Base-by-base conservation (phyloP, 306 rosid genomes). In the Prunus armeniaca region DNA sequence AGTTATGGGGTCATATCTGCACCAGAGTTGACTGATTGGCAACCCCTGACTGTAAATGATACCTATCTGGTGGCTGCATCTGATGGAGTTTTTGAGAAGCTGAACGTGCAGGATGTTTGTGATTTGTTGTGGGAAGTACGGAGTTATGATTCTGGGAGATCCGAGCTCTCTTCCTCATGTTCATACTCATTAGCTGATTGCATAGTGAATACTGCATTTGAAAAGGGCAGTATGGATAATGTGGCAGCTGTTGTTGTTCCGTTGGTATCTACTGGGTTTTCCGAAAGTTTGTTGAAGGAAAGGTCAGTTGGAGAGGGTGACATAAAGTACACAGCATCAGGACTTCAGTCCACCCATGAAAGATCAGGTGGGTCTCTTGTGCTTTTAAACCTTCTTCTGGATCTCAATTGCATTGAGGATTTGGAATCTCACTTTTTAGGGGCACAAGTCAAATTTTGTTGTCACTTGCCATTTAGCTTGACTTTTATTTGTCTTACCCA, bases 11-110 rank as follows among this genome's bases (percentile, higher is more conserved):
- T 94, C 80, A 89, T 88, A 90, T 89, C 98, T 73, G 87, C 84
- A 55, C 98, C 98, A 18, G 98, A 94, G 75, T 91, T 92, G 85
- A 90, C 97, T 75, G 98, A 94, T 79, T 94, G 98, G 97, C 91
- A 75, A 76, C 85, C 92, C 78, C 87, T 94, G 83, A 85, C 91
- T 22, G 79, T 81, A 49, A 94, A 94, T 75, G 98, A 94, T 88
- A 94, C 96, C 85, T 90, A 86, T 86, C 89, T 94, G 86, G 96
- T 94, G 83, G 96, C 87, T 77, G 91, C 97, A 78, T 92, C 97
- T 75, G 98, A 94, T 85, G 98, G 98, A 45, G 80, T 92, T 79
- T 90, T 94, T 85, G 97, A 94, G 96, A 94, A 92, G 82, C 71
- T 86, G 87, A 84, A 92, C 72, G 20, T 82, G 81, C 95, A 92